These are phyloP conservation scores for Posidonia oceanica DNA, from an alignment of 116 monocot genomes.

Conservation along the genomic window DNA sequence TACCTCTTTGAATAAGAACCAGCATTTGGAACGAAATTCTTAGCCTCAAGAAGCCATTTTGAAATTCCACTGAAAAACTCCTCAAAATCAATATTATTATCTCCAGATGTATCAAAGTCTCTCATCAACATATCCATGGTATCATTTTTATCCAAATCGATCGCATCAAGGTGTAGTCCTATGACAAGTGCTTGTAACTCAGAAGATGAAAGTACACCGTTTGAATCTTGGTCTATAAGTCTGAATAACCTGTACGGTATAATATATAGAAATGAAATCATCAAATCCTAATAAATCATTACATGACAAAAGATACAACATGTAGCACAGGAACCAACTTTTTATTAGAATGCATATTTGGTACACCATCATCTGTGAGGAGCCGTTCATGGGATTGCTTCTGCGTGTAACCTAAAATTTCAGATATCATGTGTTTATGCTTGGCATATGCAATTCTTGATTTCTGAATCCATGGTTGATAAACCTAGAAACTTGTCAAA, in stretches of 20 bases:
- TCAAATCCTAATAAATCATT: neutral
- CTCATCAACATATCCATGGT: slow-evolving; percentile 61
- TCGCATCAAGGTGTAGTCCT: slow-evolving; percentile 60
- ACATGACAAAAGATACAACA: neutral
- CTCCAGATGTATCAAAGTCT: slow-evolving; percentile 85
- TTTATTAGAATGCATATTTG: slow-evolving; percentile 40
- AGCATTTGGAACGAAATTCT: slow-evolving; percentile 25
- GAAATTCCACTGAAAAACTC: slow-evolving; percentile 69
- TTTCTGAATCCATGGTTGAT: slow-evolving; percentile 87
- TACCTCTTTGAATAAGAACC: slow-evolving; percentile 41
- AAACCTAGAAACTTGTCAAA: slow-evolving; percentile 32
- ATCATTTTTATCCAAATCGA: slow-evolving; percentile 51
- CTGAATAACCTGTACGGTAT: neutral
- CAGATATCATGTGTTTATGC: slow-evolving; percentile 68
- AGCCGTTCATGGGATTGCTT: slow-evolving; percentile 39
- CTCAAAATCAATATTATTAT: slow-evolving; percentile 38
- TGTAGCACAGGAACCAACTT: slow-evolving; percentile 32
- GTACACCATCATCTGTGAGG: slow-evolving; percentile 38
- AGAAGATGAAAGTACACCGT: slow-evolving; percentile 28
- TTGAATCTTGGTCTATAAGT: slow-evolving; percentile 40
- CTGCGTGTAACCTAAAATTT: slow-evolving; percentile 55
- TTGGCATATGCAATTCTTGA: slow-evolving; percentile 75
- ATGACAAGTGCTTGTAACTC: slow-evolving; percentile 68
- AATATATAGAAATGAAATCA: too few relatives aligned
- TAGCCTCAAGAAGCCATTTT: slow-evolving; percentile 78